Conservation (phyloP, 2,329 filamentous ascomycete species). For the Cladosporium sp. region DNA sequence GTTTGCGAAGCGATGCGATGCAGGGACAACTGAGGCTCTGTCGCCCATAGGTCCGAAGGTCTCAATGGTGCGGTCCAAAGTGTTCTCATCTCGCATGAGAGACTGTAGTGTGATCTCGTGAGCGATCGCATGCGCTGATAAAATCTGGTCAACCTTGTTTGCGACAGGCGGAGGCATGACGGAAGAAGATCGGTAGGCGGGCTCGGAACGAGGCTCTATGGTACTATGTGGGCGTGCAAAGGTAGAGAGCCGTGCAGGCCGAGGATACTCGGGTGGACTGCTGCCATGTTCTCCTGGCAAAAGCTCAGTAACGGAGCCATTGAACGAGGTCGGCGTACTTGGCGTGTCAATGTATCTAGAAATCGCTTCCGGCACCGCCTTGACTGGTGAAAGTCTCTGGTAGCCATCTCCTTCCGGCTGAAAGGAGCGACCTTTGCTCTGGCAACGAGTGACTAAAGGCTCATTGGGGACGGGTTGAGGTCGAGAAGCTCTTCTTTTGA, state of each 20-base stretch:
- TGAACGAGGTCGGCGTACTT: conserved; percentile 29
- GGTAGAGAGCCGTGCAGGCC: conserved; percentile 15
- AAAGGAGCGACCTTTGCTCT: conserved; percentile 20
- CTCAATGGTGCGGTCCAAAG: conserved; percentile 24
- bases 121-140: conserved; percentile 32
- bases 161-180: conserved; percentile 10
- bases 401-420: conserved; percentile 27
- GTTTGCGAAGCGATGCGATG: conserved; percentile 22
- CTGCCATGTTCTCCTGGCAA: conserved; percentile 21
- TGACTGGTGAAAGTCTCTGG: conserved; percentile 28
- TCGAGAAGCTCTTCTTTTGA: conserved; percentile 24
- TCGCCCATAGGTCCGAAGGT: conserved; percentile 24
- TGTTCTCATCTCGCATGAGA: conserved; percentile 33
- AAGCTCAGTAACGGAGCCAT: conserved; percentile 33
- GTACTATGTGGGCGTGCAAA: conserved; percentile 15
- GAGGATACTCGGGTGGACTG: conserved; percentile 24
- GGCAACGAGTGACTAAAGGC: conserved; percentile 25
- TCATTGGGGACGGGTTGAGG: conserved; percentile 22
- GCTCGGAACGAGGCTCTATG: conserved; percentile 14
- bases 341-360: conserved; percentile 2
- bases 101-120: conserved; percentile 38
- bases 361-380: not conserved
- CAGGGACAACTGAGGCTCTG: conserved; percentile 27
- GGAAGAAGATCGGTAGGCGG: conserved; percentile 19
- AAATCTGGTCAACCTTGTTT: conserved; percentile 32